Conservation (phyloP, 2,329 filamentous ascomycete species). For the Talaromyces albobiverticillius region DNA sequence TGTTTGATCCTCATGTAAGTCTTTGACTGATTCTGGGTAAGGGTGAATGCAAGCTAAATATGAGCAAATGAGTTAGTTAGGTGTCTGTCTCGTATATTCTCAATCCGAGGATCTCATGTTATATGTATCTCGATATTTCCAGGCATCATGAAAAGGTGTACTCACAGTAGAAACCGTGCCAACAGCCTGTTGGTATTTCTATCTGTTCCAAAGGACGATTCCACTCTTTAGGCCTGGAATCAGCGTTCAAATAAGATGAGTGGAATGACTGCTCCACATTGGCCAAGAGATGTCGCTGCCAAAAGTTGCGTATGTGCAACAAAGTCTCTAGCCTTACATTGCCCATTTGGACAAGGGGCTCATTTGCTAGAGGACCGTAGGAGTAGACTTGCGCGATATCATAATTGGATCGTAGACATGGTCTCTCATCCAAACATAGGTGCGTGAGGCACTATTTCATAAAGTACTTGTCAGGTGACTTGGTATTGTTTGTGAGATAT, state of each 20-base stretch:
- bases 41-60: conserved; percentile 36
- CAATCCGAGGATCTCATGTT: not conserved
- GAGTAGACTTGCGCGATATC: conserved; percentile 30
- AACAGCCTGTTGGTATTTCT: conserved; percentile 18
- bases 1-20: conserved; percentile 31
- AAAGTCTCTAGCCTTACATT: conserved; percentile 28
- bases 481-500: not conserved
- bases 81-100: not conserved
- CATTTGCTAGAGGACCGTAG: conserved; percentile 5
- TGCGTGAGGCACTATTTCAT: conserved; percentile 29
- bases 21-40: conserved; percentile 21
- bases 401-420: conserved; percentile 30
- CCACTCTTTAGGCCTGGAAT: conserved; percentile 21
- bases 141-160: not conserved
- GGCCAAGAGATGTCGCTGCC: conserved; percentile 38
- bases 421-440: conserved; percentile 27
- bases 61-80: not conserved
- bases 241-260: conserved; percentile 20
- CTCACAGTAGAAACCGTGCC: conserved; percentile 37
- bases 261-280: conserved; percentile 24
- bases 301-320: conserved; percentile 43
- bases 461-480: conserved; percentile 16
- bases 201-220: conserved; percentile 12
- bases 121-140: not conserved
- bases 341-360: conserved; percentile 18